These are phyloP conservation scores for Ophiocordyceps robertsii DNA, from an alignment of 2,329 filamentous ascomycete species.

Conservation along the genomic window DNA sequence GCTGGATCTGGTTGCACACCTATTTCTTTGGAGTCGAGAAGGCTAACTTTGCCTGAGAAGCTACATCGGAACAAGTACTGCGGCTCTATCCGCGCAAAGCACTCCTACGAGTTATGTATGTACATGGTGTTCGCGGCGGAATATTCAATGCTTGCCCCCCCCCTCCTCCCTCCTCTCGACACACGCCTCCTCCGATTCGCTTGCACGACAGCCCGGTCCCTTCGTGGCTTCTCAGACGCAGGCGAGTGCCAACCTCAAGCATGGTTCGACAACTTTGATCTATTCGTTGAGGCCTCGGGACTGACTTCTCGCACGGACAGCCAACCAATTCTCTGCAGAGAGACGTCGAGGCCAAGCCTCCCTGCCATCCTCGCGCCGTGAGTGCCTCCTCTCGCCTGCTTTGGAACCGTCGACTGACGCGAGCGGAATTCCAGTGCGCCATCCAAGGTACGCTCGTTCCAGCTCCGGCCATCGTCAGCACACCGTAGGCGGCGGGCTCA, in stretches of 20 bases:
- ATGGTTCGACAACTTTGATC: neutral
- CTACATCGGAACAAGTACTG: too few relatives aligned
- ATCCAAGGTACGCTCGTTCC: conserved; percentile 58
- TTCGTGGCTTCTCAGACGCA: too few relatives aligned
- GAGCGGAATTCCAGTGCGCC: conserved; percentile 47
- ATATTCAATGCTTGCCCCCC: too few relatives aligned
- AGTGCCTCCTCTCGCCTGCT: conserved; percentile 15
- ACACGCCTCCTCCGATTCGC: too few relatives aligned
- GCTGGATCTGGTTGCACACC: too few relatives aligned
- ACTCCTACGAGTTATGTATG: too few relatives aligned
- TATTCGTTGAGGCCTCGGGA: neutral
- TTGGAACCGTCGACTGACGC: neutral
- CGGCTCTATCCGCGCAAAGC: too few relatives aligned
- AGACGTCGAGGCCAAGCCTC: conserved; percentile 60
- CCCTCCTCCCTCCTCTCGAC: too few relatives aligned
- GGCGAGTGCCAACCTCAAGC: neutral
- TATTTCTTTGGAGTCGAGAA: too few relatives aligned
- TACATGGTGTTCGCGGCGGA: too few relatives aligned
- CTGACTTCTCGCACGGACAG: neutral
- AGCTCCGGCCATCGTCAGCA: neutral
- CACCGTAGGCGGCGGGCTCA: neutral
- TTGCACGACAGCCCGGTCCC: too few relatives aligned
- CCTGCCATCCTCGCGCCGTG: conserved; percentile 77
- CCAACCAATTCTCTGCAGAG: conserved; percentile 18
- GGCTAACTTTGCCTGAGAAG: too few relatives aligned